Evolutionary conservation across 148 eudicot genomes (phyloP).

Genomic region (Bassia scoparia): DNA sequence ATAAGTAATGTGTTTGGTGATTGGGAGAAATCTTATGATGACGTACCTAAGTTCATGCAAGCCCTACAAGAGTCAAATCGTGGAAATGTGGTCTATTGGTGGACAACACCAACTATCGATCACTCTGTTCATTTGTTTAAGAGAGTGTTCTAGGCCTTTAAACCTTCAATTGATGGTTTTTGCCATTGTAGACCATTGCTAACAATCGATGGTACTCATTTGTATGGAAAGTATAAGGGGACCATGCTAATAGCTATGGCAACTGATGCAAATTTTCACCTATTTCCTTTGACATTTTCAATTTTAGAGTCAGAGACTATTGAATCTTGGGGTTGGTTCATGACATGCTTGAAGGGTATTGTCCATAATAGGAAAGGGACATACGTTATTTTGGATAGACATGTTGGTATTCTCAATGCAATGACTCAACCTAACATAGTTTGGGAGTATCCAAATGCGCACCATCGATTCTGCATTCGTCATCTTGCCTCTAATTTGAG

Average conservation of each 20-base stretch:
- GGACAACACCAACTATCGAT: neutral
- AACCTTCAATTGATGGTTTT: constrained; percentile 10
- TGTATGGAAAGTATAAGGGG: constrained; percentile 5
- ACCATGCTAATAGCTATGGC: neutral
- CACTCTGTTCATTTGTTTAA: neutral
- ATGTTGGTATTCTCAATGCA: too few species aligned
- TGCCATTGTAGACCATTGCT: neutral
- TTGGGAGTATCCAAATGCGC: too few species aligned
- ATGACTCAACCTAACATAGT: too few species aligned
- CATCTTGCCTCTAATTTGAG: too few species aligned
- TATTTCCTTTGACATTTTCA: neutral
- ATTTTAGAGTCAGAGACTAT: neutral
- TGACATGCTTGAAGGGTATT: neutral
- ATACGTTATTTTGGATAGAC: too few species aligned
- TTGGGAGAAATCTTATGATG: neutral
- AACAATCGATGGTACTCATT: constrained; percentile 9
- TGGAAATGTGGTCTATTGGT: neutral
- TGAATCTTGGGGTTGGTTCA: neutral
- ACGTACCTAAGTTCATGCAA: neutral
- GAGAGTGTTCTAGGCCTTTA: constrained; percentile 13
- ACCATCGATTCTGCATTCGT: too few species aligned
- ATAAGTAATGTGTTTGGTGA: neutral
- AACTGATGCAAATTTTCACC: neutral
- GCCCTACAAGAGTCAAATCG: neutral
- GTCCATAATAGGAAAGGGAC: too few species aligned